Base-by-base conservation (phyloP, 306 rosid genomes). In the Pyrus betulifolia region DNA sequence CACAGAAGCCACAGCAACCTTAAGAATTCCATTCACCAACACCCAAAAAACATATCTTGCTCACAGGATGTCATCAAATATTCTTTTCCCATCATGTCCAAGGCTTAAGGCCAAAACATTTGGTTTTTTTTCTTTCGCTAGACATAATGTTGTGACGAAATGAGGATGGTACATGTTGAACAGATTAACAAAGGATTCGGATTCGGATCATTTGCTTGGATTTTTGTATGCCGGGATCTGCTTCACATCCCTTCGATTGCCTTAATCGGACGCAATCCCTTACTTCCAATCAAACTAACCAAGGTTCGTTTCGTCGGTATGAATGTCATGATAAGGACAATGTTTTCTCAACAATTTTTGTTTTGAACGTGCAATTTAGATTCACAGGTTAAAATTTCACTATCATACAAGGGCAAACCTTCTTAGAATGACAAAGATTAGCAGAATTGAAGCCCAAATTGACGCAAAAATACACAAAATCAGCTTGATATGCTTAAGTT, bases 1-100 rank as follows among this genome's bases (percentile, higher is more conserved):
- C 58, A 44, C 58, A 54, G 54, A 76, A 51, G 35, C 51, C 71
- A 76, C 63, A 75, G 54, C 72, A 23, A 66, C 54, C 57, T n/a
- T 40, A 65, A 14, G 15, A 66, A 76, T 66, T 52, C 55, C 72
- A 35, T 52, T 33, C 38, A 33, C 38, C 54, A 54, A 51, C 72
- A 23, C 35, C 0, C 4, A 15, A 4, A 4, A 49, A 17, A 17
- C 55, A 15, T 5, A 49, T 5, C 55, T 51, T 51, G 21, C 21
- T 17, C 21, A 2, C 18, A 15, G 21, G 55, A 17, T 17, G 31
- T n/a, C 59, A 64, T 62, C 70, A 63, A 45, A 62, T 63, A 18
- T 74, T 46, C 22, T 63, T 30, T 62, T 62, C 33, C 70, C 78
- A 27, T 45, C 78, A 63, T 31, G 22, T 21, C 23, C 46, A 5